These are phyloP conservation scores for Capsicum chinense DNA, from an alignment of 257 asterid genomes.

Conservation along the genomic window DNA sequence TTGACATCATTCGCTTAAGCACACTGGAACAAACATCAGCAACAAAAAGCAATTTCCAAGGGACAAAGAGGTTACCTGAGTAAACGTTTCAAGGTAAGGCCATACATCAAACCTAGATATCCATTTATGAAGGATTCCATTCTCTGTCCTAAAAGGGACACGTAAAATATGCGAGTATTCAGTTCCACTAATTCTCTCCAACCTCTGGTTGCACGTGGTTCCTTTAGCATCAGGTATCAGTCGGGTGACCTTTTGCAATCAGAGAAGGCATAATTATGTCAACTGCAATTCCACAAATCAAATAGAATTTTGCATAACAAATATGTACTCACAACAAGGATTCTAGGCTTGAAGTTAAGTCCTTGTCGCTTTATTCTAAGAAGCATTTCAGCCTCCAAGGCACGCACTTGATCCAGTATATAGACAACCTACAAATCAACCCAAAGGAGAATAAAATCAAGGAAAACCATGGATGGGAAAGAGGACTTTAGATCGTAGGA, in stretches of 20 bases:
- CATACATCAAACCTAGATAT: constrained; percentile 96
- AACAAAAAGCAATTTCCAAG: constrained; percentile 2
- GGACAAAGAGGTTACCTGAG: constrained; percentile 59
- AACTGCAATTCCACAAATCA: background rate
- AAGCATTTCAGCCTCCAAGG: constrained; percentile 93
- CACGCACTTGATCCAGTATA: constrained; percentile 97
- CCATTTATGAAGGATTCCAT: constrained; percentile 88
- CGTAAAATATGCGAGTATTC: constrained; percentile 90
- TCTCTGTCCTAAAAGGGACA: constrained; percentile 81
- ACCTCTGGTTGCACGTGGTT: constrained; percentile 90
- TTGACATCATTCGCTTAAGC: background rate
- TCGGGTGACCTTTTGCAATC: constrained; percentile 72
- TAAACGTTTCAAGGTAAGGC: constrained; percentile 92
- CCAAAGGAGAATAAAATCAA: constrained; percentile 23
- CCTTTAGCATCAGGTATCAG: constrained; percentile 97
- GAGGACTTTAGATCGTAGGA: background rate
- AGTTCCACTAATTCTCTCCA: constrained; percentile 84
- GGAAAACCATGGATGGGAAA: background rate
- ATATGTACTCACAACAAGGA: constrained; percentile 65
- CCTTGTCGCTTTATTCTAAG: constrained; percentile 87
- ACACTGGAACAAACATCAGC: constrained; percentile 11
- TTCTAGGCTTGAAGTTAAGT: constrained; percentile 71
- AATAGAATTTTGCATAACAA: background rate
- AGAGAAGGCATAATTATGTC: constrained; percentile 24
- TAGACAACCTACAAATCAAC: constrained; percentile 69